Evolutionary conservation across 108 stramenopile species (phyloP), one percentile per base, ranked within the genome.

Genomic region (Nitzschia sp.): DNA sequence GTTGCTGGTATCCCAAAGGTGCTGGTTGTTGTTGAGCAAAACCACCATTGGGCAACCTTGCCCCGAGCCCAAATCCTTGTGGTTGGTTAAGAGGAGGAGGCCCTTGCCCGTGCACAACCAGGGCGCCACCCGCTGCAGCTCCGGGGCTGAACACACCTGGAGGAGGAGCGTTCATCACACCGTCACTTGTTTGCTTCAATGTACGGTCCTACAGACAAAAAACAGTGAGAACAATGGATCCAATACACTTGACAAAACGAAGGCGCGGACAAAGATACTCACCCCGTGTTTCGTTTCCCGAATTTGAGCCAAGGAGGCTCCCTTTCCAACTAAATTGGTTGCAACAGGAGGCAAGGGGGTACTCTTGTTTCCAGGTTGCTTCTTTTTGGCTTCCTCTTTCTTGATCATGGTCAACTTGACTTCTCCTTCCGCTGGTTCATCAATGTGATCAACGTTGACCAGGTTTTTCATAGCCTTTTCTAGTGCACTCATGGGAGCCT

Each of bases 381-480:
- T 80, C 56, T 64, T 83, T 46, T 53, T 72, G 11, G 57, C 70
- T 53, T 80, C 79, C 25, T 83, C 76, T 29, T 81, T 69, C 52
- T 69, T 56, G 34, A 80, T 78, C 81, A 78, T 83, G 34, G 81
- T 80, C 69, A 82, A 51, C 53, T 71, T 67, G 7, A 74, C n/a
- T 51, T 82, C 75, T 22, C 58, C 67, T 34, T 83, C 79, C 0
- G 82, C 80, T 41, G 81, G 85, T 69, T 78, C 72, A 53, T 80
- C 76, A 56, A 86, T 86, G 62, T 72, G 78, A 57, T 86, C 85
- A 14, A 86, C 43, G 59, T 86, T 86, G 22, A 86, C 85, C 40
- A 86, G 52, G 8, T 78, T 80, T 48, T 70, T 71, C 53, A 86
- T 37, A 17, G 77, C 81, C 58, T 43, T 57, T 48, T 86, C 85